Evolutionary conservation across 441 rosid species (phyloP).

Genomic region (Erysimum cheiri): DNA sequence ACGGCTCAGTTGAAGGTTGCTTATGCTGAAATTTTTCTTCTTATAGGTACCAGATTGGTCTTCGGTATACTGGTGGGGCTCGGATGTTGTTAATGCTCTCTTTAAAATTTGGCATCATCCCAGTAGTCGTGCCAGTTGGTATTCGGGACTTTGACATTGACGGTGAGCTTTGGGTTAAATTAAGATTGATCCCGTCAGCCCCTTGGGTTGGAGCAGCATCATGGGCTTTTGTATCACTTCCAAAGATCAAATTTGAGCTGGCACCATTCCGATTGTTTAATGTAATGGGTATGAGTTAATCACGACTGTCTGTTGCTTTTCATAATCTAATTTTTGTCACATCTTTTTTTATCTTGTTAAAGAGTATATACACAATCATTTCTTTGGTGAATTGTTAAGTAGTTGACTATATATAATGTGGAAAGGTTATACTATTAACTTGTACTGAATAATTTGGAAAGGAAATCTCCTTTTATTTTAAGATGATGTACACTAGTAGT

Average conservation of each 20-base stretch:
- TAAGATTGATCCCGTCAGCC: constrained; percentile 80
- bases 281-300: constrained; percentile 77
- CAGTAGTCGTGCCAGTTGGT: constrained; percentile 88
- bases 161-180: constrained; percentile 98
- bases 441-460: constrained; percentile 1
- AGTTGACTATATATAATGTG: constrained; percentile 18
- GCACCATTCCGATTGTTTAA: constrained; percentile 94
- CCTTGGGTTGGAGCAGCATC: constrained; percentile 96
- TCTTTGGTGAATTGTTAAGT: constrained; percentile 8
- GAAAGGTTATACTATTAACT: constrained; percentile 12
- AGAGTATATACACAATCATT: background rate
- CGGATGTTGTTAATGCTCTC: constrained; percentile 88
- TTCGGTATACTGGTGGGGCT: constrained; percentile 95
- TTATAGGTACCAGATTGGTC: constrained; percentile 91
- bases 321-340: constrained; percentile 19
- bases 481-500: constrained; percentile 20
- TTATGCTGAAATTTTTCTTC: constrained; percentile 26
- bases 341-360: background rate
- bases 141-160: constrained; percentile 93
- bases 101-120: constrained; percentile 77
- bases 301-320: constrained; percentile 31
- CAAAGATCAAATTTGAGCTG: constrained; percentile 89
- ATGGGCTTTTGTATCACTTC: constrained; percentile 98
- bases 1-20: constrained; percentile 9
- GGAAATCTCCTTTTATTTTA: background rate